Evolutionary conservation across 306 rosid genomes (phyloP), one percentile per base, ranked within the genome.

Genomic region (Datisca glomerata): DNA sequence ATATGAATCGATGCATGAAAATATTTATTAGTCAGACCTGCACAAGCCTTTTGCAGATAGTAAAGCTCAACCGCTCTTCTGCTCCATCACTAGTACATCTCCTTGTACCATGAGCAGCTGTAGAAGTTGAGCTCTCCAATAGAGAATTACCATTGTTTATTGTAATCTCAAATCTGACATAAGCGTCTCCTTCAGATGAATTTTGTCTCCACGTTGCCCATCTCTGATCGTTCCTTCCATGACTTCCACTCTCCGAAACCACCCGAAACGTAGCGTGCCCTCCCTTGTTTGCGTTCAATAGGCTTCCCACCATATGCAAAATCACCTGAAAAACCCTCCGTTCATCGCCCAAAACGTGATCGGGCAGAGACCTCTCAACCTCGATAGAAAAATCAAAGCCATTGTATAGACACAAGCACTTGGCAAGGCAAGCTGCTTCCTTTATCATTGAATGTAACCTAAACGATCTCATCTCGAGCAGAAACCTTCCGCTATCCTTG

Each of bases 281-380:
- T 34, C 65, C 80, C 32, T 68, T 78, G 11, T 64, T 59, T 53
- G 70, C 76, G 41, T 71, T 72, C 35, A 91, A 72, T 4, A 91
- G 78, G 74, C 71, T 91, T 44, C 99, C 96, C 32, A 85, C 81
- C 92, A 91, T 91, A 49, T 91, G 99, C 64, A 91, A 58, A 70
- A 91, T 81, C 78, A 91, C 94, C 79, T 91, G 99, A 57, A 91
- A 91, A 35, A 91, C 84, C 71, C 99, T 75, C 67, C 86, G 68
- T 59, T 91, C 99, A 47, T 91, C 99, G 15, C 99, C 99, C 85
- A 80, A 60, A 7, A 84, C 78, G 49, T 81, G 59, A 66, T 91
- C 86, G 1, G 87, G 93, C 54, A 91, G 51, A 21, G 94, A 73
- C 68, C 70, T 75, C 32, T 91, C 96, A 32, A 73, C 96, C 62